Evolutionary conservation across 2,329 filamentous ascomycete species (phyloP).

Genomic region (Lasiodiplodia citricola): DNA sequence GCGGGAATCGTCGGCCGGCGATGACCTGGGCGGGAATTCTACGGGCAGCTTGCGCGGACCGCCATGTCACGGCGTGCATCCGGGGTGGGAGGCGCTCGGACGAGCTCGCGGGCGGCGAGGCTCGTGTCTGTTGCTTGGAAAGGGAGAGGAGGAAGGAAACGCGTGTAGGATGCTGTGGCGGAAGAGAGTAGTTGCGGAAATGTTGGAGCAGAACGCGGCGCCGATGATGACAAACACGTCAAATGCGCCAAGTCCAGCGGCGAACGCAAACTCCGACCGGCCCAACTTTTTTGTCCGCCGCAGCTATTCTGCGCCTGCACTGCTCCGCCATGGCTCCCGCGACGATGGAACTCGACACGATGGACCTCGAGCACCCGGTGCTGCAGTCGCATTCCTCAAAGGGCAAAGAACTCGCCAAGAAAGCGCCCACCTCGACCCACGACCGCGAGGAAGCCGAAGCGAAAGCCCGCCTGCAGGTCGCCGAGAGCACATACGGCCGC

Average conservation of each 20-base stretch:
- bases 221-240: conserved; percentile 9
- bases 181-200: conserved; percentile 8
- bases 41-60: conserved; percentile 48
- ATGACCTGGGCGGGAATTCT: conserved; percentile 45
- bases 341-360: conserved; percentile 1
- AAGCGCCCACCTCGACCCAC: conserved; percentile 18
- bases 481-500: conserved; percentile 77
- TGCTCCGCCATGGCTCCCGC: conserved; percentile 10
- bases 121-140: conserved; percentile 30
- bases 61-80: conserved; percentile 50
- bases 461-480: conserved; percentile 40
- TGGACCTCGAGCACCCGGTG: not conserved
- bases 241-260: conserved; percentile 14
- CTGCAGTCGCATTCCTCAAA: not conserved
- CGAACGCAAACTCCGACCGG: conserved; percentile 16
- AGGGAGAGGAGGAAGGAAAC: conserved; percentile 7
- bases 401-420: conserved; percentile 14
- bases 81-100: conserved; percentile 36
- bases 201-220: conserved; percentile 20
- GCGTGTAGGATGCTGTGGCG: not conserved
- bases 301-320: not conserved
- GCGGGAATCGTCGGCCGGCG: conserved; percentile 43
- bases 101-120: conserved; percentile 27
- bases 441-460: conserved; percentile 34
- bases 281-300: conserved; percentile 19